phyloP scores from a whole-genome alignment of 768 basidiomycete genomes.

The Agaricus blazei region DNA sequence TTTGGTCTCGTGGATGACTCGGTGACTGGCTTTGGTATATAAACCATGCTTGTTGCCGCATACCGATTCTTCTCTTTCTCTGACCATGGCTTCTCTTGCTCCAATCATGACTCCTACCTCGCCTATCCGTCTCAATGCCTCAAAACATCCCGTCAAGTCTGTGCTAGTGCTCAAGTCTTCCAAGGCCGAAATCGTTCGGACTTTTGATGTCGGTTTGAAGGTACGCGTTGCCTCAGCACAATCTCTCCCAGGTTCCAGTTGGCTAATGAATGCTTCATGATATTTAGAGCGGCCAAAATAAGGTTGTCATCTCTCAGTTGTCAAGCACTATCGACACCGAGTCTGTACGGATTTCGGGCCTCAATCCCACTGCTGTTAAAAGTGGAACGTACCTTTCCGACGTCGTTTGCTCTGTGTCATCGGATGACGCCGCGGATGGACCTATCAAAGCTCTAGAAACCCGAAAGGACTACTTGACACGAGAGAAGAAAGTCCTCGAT shows the following conservation, averaged over 20 bases:
- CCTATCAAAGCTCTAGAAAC: conserved; percentile 30
- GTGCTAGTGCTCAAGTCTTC: conserved; percentile 53
- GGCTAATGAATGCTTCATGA: background rate
- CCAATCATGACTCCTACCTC: conserved; percentile 11
- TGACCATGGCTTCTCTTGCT: no score
- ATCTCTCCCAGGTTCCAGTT: background rate
- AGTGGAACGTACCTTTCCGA: conserved; percentile 42
- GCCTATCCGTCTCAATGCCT: conserved; percentile 22
- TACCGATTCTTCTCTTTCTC: no score
- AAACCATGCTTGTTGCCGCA: no score
- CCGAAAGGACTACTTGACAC: conserved; percentile 29
- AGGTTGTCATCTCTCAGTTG: conserved; percentile 44
- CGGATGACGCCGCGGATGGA: conserved; percentile 22
- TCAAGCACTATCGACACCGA: conserved; percentile 46
- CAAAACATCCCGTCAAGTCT: conserved; percentile 43
- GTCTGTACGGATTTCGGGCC: conserved; percentile 48
- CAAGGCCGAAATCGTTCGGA: conserved; percentile 52
- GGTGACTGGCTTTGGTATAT: background rate
- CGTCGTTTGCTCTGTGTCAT: conserved; percentile 41
- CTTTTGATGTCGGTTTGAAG: conserved; percentile 42
- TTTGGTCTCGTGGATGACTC: background rate
- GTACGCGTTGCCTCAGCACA: conserved; percentile 23
- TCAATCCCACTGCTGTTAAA: conserved; percentile 22
- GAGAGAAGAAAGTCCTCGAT: conserved; percentile 33
- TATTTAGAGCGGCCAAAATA: conserved; percentile 47